Evolutionary conservation across 371 early-diverging fungal genomes (phyloP), one percentile per base, ranked within the genome.

Genomic region (Mortierella sp.): DNA sequence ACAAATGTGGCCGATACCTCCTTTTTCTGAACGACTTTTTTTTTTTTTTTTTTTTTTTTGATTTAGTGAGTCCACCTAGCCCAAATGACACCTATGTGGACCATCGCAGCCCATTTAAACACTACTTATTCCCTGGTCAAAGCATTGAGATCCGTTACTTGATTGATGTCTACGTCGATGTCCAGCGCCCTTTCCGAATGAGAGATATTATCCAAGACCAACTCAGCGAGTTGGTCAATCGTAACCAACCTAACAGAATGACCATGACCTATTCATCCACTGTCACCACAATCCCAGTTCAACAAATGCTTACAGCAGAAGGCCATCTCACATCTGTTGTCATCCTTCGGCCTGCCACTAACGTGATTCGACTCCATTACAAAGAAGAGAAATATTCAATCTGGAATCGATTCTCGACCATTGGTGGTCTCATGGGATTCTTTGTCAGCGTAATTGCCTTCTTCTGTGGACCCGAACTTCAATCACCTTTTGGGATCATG

Each of bases 391-490:
- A 71, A 64, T 57, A 64, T 1, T 26, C 61, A 1, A 48, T 76
- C 44, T 43, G 67, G 21, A 65, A 71, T 48, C 64, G 65, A 12
- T 44, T 76, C 63, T 63, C 77, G 29, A 56, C 30, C 7, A 71
- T 76, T 46, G 77, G 77, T 47, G 77, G 77, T 23, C 58, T 76
- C 3, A 45, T 76, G 15, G 57, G 71, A 6, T 30, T 68, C 26
- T 64, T 64, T 2, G 62, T 68, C 7, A 57, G 68, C 4, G 18
- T 64, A 5, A 25, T 76, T 0, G 72, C 50, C 3, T 76, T 76
- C 18, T 48, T 75, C 28, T 75, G 70, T 60, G 75, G 75, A 4
- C 61, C 48, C 4, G 47, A 62, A 1, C 23, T 55, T 0, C 4
- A 59, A 28, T 75, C 75, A 0, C 68, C 68, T n/a, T 67, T 66